Percentiles rank a stretch among this genome's conserved stretches.
Conservation (phyloP, 2,329 filamentous ascomycete genomes). For the Sclerotinia borealis region DNA sequence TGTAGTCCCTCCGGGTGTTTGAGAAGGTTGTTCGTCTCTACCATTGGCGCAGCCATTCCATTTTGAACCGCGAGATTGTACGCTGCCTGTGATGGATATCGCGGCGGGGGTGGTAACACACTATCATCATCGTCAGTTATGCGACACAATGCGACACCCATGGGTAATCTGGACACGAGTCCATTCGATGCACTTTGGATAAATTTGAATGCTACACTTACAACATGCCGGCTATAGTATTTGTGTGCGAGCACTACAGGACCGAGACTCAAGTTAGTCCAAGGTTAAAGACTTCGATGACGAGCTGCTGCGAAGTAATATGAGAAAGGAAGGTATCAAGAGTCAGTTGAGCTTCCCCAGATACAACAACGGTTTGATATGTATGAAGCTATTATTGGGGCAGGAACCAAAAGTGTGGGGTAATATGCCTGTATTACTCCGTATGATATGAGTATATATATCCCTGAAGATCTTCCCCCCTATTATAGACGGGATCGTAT, state of each 20-base stretch:
- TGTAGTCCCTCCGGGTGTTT: slow-evolving; percentile 78
- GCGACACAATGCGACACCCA: slow-evolving; percentile 15
- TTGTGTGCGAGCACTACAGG: neutral
- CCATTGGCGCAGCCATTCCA: slow-evolving; percentile 64
- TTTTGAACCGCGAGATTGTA: slow-evolving; percentile 67
- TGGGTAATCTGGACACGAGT: slow-evolving; percentile 18
- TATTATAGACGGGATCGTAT: neutral
- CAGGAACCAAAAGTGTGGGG: slow-evolving; percentile 24
- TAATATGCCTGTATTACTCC: slow-evolving; percentile 15
- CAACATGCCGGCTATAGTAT: slow-evolving; percentile 8
- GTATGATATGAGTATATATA: no score
- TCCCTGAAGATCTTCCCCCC: slow-evolving; percentile 3
- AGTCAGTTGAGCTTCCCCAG: neutral
- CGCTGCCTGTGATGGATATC: slow-evolving; percentile 70
- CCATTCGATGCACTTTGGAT: neutral
- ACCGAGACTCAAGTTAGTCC: neutral
- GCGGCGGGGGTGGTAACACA: slow-evolving; percentile 76
- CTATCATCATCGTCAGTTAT: slow-evolving; percentile 31
- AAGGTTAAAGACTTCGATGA: neutral
- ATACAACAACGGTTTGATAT: neutral
- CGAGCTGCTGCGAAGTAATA: neutral
- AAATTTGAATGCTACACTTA: slow-evolving; percentile 9
- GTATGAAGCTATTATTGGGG: slow-evolving; percentile 2
- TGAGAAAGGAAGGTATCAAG: neutral
- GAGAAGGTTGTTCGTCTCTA: slow-evolving; percentile 91